These are phyloP conservation scores for Scheffersomyces segobiensis DNA, from an alignment of 1,139 yeast genomes.

Conservation along the genomic window DNA sequence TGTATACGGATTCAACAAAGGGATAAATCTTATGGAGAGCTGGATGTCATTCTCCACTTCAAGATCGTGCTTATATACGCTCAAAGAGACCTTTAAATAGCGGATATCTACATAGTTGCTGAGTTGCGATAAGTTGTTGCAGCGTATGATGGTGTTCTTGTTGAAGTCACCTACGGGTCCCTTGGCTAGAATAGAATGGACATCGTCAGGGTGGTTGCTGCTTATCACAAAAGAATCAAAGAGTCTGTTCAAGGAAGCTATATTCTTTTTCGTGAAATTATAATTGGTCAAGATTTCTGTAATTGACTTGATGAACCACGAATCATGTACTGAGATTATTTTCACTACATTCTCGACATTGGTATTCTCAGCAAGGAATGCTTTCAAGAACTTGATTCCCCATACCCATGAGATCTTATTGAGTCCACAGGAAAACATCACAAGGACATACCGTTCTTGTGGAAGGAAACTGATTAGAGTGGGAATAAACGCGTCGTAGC, in stretches of 20 bases:
- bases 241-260: constrained; percentile 28
- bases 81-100: constrained; percentile 70
- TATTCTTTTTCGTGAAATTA: constrained; percentile 33
- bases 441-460: constrained; percentile 55
- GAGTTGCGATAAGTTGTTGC: constrained; percentile 61
- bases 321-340: constrained; percentile 84
- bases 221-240: constrained; percentile 28
- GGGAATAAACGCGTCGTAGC: constrained; percentile 42
- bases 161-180: constrained; percentile 5
- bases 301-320: constrained; percentile 83
- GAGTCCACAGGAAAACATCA: constrained; percentile 81
- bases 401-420: constrained; percentile 70
- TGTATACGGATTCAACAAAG: constrained; percentile 25
- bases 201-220: constrained; percentile 4
- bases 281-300: constrained; percentile 68
- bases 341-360: constrained; percentile 52
- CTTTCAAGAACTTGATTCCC: constrained; percentile 73
- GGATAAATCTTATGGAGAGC: constrained; percentile 19
- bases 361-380: constrained; percentile 55
- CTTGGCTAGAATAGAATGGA: constrained; percentile 2
- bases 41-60: constrained; percentile 23
- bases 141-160: constrained; percentile 42
- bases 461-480: constrained; percentile 51
- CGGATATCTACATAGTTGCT: constrained; percentile 73
- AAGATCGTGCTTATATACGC: constrained; percentile 56